Evolutionary conservation across 805 yeast species (phyloP).

Genomic region (Wickerhamomyces ciferrii): DNA sequence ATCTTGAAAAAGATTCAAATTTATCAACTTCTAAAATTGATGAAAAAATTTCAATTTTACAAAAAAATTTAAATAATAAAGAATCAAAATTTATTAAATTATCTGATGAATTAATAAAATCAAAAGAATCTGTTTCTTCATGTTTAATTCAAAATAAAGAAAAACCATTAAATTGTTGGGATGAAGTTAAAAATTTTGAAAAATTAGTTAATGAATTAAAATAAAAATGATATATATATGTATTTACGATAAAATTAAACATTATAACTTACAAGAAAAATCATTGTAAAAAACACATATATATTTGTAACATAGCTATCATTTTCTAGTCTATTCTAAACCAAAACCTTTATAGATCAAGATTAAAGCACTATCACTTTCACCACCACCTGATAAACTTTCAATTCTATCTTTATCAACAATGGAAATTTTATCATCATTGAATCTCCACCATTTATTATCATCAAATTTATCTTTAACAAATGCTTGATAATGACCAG

Average conservation of each 20-base stretch:
- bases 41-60: conserved; percentile 37
- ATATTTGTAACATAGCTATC: too few species aligned
- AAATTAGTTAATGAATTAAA: conserved; percentile 46
- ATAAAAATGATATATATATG: too few species aligned
- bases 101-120: conserved; percentile 34
- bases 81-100: conserved; percentile 27
- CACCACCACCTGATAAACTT: conserved; percentile 93
- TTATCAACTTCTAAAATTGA: conserved; percentile 27
- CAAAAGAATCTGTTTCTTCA: conserved; percentile 44
- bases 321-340: conserved; percentile 37
- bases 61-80: conserved; percentile 29
- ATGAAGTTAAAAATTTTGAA: conserved; percentile 68
- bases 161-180: conserved; percentile 76
- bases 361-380: conserved; percentile 91
- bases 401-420: conserved; percentile 84
- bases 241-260: too few species aligned
- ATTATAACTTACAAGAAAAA: too few species aligned
- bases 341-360: conserved; percentile 83
- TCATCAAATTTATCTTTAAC: conserved; percentile 70
- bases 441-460: conserved; percentile 88
- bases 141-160: conserved; percentile 61
- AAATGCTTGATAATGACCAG: conserved; percentile 95
- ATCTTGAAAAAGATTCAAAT: conserved; percentile 24
- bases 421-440: conserved; percentile 81
- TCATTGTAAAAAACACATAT: too few species aligned